Evolutionary conservation across 2,329 filamentous ascomycete species (phyloP), one percentile per base, ranked within the genome.

Genomic region (Grosmannia clavigera): DNA sequence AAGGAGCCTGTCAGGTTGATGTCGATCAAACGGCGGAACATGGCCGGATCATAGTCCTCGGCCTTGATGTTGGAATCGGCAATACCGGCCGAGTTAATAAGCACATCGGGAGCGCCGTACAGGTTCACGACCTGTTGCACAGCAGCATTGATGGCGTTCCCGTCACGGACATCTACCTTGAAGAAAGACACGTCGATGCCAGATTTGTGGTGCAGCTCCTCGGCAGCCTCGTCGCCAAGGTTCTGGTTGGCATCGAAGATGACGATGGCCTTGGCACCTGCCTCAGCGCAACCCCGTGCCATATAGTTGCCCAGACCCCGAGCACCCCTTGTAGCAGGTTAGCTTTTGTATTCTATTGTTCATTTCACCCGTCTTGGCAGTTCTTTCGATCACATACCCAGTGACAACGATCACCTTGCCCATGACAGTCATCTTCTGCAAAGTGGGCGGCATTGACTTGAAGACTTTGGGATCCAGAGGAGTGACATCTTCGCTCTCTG

Each of bases 1-100:
- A 92, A 92, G 5, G 86, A 86, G 58, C 88, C 88, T 10, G 82
- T 90, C 46, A 91, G 75, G 79, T 92, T 92, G 77, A 92, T 90
- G 71, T 92, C 87, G 67, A 92, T 85, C 40, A 91, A 81, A 60
- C 84, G 83, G 56, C 86, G 85, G 80, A 90, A 92, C 80, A 87
- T 88, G 71, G 84, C 81, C 33, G 81, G 79, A 69, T 88, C 83
- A 75, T 92, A 91, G 25, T 78, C 83, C 78, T 91, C 88, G 57
- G 87, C 87, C 72, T 87, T 87, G 76, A 91, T 88, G 79, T 91
- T 91, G 70, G 87, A 90, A 72, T 91, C 87, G 64, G 87, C 87
- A 64, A 92, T 90, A 70, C 88, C 87, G 54, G 88, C 88, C 56
- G 86, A 85, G 76, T 90, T 90, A 75, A 92, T 80, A n/a, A 92